Evolutionary conservation across 2,329 filamentous ascomycete genomes (phyloP).

Genomic region (Cordyceps sp.): DNA sequence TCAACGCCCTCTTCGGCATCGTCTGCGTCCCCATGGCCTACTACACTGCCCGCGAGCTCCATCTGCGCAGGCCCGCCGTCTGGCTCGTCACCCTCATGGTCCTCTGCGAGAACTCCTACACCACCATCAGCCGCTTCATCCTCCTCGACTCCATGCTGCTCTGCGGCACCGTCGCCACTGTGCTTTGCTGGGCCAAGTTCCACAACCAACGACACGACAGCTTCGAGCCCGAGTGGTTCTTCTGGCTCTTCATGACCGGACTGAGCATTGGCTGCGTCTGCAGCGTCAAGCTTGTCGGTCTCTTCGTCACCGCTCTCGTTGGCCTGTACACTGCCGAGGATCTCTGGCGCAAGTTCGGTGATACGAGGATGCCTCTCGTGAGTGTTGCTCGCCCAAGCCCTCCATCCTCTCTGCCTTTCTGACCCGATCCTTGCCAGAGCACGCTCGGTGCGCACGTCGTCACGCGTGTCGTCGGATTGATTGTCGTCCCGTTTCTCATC

Average conservation of each 20-base stretch:
- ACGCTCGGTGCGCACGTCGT: constrained; percentile 63
- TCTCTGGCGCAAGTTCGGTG: constrained; percentile 94
- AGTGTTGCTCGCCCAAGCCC: constrained; percentile 9
- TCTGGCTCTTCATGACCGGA: constrained; percentile 87
- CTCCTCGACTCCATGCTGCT: constrained; percentile 97
- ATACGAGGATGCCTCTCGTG: constrained; percentile 77
- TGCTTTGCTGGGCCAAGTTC: constrained; percentile 95
- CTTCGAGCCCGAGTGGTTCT: constrained; percentile 84
- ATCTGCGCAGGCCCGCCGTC: constrained; percentile 70
- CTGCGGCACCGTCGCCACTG: constrained; percentile 95
- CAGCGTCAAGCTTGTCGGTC: constrained; percentile 95
- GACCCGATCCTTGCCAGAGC: constrained; percentile 14
- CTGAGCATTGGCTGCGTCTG: constrained; percentile 94
- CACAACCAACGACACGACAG: constrained; percentile 73
- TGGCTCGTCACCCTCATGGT: constrained; percentile 97
- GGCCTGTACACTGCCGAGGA: constrained; percentile 93
- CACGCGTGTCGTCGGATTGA: constrained; percentile 71
- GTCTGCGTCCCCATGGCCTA: constrained; percentile 88
- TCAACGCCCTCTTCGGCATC: constrained; percentile 91
- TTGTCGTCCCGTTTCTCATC: constrained; percentile 73
- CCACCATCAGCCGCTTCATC: constrained; percentile 96
- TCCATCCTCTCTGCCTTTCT: constrained; percentile 4
- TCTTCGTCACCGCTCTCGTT: constrained; percentile 89
- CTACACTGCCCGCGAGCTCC: constrained; percentile 82
- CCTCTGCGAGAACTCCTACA: constrained; percentile 97